Conservation (phyloP, 192 early-diverging fungal species). For the Backusella liffmaniae region DNA sequence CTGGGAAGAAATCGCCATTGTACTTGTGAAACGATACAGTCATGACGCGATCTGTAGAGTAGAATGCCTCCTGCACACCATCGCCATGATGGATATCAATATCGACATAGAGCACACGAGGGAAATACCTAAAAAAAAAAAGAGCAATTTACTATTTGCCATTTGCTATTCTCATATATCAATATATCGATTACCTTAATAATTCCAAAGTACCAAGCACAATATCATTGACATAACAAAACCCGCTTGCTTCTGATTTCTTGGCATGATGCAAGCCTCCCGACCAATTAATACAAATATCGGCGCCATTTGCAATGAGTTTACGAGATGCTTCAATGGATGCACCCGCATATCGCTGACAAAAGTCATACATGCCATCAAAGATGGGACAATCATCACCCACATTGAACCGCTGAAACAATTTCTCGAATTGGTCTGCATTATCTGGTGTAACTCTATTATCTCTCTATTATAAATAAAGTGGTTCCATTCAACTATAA, state of each 20-base stretch:
- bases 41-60: conserved; percentile 87
- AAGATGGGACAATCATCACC: conserved; percentile 98
- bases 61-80: conserved; percentile 97
- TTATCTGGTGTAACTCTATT: conserved; percentile 70
- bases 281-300: conserved; percentile 98
- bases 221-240: conserved; percentile 99
- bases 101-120: conserved; percentile 92
- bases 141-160: neutral
- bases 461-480: too few relatives aligned
- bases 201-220: conserved; percentile 91
- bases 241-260: conserved; percentile 86
- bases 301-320: conserved; percentile 73
- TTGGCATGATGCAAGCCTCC: conserved; percentile 96
- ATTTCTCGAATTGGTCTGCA: conserved; percentile 51
- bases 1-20: conserved; percentile 90
- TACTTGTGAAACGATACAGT: conserved; percentile 97
- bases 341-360: conserved; percentile 87
- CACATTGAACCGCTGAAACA: conserved; percentile 82
- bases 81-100: conserved; percentile 99
- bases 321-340: conserved; percentile 90
- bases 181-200: conserved; percentile 44
- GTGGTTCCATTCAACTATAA: neutral
- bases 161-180: too few relatives aligned
- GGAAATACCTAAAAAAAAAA: conserved; percentile 46
- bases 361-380: conserved; percentile 97